Evolutionary conservation across 345 rosid species (phyloP).

Genomic region (Hibiscus syriacus): DNA sequence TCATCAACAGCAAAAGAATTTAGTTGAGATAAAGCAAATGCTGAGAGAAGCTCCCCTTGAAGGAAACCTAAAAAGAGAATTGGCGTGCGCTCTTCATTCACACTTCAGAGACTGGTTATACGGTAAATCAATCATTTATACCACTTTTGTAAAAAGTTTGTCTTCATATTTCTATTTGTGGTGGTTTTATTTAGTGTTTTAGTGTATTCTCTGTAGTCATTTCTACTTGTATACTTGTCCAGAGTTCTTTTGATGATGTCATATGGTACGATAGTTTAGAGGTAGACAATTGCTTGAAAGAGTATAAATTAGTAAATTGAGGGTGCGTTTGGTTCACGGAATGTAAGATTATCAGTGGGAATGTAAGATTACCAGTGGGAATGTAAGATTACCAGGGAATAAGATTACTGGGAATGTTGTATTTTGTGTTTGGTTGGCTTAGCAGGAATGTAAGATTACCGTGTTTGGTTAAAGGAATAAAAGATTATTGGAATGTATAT

Average conservation of each 20-base stretch:
- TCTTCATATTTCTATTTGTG: neutral
- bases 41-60: constrained; percentile 75
- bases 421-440: too few species aligned
- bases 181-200: neutral
- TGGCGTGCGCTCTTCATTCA: constrained; percentile 77
- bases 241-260: neutral
- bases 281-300: too few species aligned
- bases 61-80: constrained; percentile 80
- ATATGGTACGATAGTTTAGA: neutral
- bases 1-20: constrained; percentile 73
- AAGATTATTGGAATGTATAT: too few species aligned
- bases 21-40: constrained; percentile 64
- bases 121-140: constrained; percentile 36
- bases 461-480: too few species aligned
- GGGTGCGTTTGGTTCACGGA: too few species aligned
- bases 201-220: neutral
- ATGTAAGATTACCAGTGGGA: too few species aligned
- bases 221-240: neutral
- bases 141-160: neutral
- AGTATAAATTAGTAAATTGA: neutral
- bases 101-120: constrained; percentile 97
- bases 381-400: too few species aligned
- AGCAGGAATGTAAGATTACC: too few species aligned
- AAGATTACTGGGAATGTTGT: too few species aligned
- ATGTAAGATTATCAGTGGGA: too few species aligned